These are phyloP conservation scores for Chrysanthemum seticuspe DNA, from an alignment of 129 eudicot genomes.

Conservation along the genomic window DNA sequence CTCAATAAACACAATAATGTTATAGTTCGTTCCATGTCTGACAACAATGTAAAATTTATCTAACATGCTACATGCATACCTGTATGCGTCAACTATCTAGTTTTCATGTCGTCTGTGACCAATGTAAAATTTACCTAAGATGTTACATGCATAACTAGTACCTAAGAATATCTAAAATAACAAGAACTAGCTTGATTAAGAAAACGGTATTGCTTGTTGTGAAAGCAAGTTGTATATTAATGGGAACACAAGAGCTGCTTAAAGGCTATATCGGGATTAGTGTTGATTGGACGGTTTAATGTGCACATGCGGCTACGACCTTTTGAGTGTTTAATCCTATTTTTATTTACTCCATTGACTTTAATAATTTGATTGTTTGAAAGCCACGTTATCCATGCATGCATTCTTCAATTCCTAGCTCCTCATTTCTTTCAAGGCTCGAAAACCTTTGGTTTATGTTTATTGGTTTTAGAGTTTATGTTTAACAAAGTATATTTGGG, in stretches of 20 bases:
- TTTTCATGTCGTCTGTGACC: too few relatives aligned
- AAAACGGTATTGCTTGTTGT: slow-evolving; percentile 37
- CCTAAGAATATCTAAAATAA: neutral
- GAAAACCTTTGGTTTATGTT: neutral
- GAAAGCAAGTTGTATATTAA: slow-evolving; percentile 38
- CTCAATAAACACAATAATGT: too few relatives aligned
- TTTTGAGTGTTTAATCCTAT: slow-evolving; percentile 29
- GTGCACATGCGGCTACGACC: slow-evolving; percentile 60
- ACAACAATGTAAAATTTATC: too few relatives aligned
- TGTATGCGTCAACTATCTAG: too few relatives aligned
- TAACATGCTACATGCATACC: too few relatives aligned
- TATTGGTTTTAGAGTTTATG: neutral
- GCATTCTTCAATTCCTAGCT: neutral
- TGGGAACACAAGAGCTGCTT: slow-evolving; percentile 39
- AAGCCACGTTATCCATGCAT: slow-evolving; percentile 36
- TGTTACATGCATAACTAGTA: neutral
- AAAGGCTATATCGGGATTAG: slow-evolving; percentile 41
- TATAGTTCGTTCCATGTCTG: too few relatives aligned
- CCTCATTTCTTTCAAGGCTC: slow-evolving; percentile 21
- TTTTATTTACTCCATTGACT: slow-evolving; percentile 26
- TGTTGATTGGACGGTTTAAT: slow-evolving; percentile 41
- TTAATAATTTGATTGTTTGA: slow-evolving; percentile 9
- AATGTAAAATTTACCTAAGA: neutral
- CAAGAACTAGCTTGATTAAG: neutral
- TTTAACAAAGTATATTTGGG: neutral